Base-by-base conservation (phyloP, 2,329 filamentous ascomycete species). In the Calonectria pteridis region DNA sequence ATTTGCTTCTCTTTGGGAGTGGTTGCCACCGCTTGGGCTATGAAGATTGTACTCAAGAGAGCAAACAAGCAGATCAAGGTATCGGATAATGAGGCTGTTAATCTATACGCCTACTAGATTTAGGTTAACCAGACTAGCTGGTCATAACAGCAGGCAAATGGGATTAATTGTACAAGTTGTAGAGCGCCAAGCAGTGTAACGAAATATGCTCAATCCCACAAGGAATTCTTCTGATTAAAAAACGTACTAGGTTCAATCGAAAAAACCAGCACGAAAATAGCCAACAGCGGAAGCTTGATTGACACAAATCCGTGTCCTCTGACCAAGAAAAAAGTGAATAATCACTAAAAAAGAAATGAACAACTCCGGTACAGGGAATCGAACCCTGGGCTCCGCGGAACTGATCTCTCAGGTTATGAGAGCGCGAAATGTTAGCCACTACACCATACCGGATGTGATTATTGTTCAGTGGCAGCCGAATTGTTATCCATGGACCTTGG, bases 11-110 rank as follows among this genome's bases (percentile, higher is more conserved):
- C 80, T 35, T 81, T 82, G 4, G 79, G 84, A 5, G 85, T 85
- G 1, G 82, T 83, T 43, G 76, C 82, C 7, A 78, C 79, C 55
- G 85, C 84, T 6, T 87, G 85, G 85, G 58, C 82, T 6, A 80
- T 86, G 77, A 81, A 78, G 70, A 59, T 81, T 14, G 78, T 81
- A 69, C 75, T 87, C 63, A 81, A 81, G 72, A 77, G 81, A 26
- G 77, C 80, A 50, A 87, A 87, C 73, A 81, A 79, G 71, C 84
- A 83, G 78, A 78, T 81, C 13, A 71, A 75, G 23, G 69, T 71
- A 40, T 64, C 68, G 4, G 77, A 83, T 23, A 74, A 77, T 1
- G 69, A 77, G 11, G 76, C 76, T 5, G 76, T 75, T 23, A 81
- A 82, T 51, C 81, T 82, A 23, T 83, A 82, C 31, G 81, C 81